These are phyloP conservation scores for Guadua angustifolia DNA, from an alignment of 176 grass and related monocot species.

Conservation along the genomic window DNA sequence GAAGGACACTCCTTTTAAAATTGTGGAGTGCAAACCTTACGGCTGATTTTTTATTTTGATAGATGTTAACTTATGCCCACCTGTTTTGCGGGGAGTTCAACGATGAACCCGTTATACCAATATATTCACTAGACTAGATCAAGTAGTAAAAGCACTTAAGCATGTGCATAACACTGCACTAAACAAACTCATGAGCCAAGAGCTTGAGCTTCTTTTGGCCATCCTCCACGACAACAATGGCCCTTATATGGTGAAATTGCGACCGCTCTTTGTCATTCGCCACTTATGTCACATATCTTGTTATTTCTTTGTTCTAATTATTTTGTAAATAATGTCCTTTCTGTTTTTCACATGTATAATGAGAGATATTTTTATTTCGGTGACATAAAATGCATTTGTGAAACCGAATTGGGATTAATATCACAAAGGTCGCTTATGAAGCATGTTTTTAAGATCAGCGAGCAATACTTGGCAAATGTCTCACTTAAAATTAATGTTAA, in stretches of 20 bases:
- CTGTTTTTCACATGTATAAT: too few relatives aligned
- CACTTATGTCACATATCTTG: slow-evolving; percentile 8
- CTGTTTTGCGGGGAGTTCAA: slow-evolving; percentile 58
- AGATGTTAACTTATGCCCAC: slow-evolving; percentile 1
- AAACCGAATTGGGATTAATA: slow-evolving; percentile 76
- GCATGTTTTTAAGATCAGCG: slow-evolving; percentile 82
- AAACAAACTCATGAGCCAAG: slow-evolving; percentile 67
- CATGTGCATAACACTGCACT: slow-evolving; percentile 62
- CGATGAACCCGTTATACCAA: slow-evolving; percentile 62
- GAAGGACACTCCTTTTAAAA: too few relatives aligned
- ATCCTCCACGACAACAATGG: slow-evolving; percentile 84
- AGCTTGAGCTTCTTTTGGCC: slow-evolving; percentile 71
- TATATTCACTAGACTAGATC: slow-evolving; percentile 68
- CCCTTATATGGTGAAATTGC: slow-evolving; percentile 61
- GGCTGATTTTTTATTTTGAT: background rate
- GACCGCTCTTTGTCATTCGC: background rate
- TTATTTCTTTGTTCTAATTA: background rate
- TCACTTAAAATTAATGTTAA: slow-evolving; percentile 87
- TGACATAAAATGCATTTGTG: slow-evolving; percentile 79
- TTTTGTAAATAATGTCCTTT: background rate
- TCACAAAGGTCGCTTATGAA: slow-evolving; percentile 71
- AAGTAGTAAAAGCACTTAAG: slow-evolving; percentile 67
- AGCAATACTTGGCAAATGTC: slow-evolving; percentile 74
- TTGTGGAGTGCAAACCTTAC: too few relatives aligned
- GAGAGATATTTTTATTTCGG: slow-evolving; percentile 27